A percentile compares a stretch with the other conserved stretches of the same genome.
Evolutionary conservation across 306 rosid species (phyloP).

Genomic region (Fragaria ananassa): DNA sequence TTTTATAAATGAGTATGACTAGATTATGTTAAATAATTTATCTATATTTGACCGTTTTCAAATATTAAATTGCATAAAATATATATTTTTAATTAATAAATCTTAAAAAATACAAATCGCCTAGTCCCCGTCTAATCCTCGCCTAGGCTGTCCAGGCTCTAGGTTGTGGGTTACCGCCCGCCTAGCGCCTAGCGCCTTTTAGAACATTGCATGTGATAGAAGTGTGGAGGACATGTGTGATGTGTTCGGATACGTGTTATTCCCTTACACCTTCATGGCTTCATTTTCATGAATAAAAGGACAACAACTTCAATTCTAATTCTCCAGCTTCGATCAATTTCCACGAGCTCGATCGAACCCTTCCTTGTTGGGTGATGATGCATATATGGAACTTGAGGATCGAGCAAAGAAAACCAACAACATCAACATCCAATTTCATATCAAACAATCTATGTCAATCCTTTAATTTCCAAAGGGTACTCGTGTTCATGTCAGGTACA

Average conservation of each 20-base stretch:
- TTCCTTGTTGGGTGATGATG: neutral
- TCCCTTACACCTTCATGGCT: neutral
- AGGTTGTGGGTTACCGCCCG: no score
- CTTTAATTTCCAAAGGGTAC: neutral
- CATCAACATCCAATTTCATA: neutral
- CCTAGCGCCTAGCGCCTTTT: no score
- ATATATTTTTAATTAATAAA: no score
- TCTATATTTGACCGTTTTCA: no score
- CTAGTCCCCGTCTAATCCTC: no score
- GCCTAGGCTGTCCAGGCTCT: no score
- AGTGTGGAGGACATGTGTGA: neutral
- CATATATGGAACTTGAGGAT: neutral
- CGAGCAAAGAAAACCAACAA: neutral
- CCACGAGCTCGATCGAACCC: neutral
- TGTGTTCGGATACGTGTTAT: neutral
- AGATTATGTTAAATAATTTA: no score
- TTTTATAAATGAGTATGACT: no score
- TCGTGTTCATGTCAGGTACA: neutral
- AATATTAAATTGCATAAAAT: no score
- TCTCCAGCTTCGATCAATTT: neutral
- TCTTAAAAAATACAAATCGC: no score
- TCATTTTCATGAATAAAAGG: neutral
- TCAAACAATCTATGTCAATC: neutral
- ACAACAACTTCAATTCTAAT: neutral
- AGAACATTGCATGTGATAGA: conserved; percentile 10